A percentile compares a stretch with the other conserved stretches of the same genome.
Evolutionary conservation across 257 asterid species (phyloP).

Genomic region (Solanum dulcamara): DNA sequence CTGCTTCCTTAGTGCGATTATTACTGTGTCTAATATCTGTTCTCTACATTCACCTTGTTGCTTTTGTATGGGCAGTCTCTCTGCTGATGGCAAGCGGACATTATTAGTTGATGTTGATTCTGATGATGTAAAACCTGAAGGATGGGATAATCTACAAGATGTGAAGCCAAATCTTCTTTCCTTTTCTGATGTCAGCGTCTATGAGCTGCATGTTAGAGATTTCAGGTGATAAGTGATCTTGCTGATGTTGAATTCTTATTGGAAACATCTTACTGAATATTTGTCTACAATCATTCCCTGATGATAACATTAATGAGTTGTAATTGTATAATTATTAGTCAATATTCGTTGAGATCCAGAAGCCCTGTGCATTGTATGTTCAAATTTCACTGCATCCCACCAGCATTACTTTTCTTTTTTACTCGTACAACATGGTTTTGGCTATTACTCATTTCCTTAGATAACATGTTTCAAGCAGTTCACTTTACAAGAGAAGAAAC

Average conservation of each 20-base stretch:
- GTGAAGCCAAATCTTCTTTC: constrained; percentile 66
- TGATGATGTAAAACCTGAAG: constrained; percentile 69
- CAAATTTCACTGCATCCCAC: not conserved
- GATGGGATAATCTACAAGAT: constrained; percentile 65
- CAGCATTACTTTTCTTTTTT: not conserved
- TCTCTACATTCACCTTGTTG: not conserved
- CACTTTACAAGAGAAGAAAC: not conserved
- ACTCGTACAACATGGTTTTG: not conserved
- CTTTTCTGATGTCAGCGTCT: constrained; percentile 74
- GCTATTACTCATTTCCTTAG: not conserved
- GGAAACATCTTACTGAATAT: not conserved
- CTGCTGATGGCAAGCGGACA: constrained; percentile 69
- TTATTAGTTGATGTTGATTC: constrained; percentile 62
- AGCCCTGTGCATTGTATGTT: not conserved
- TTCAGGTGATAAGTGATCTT: constrained; percentile 53
- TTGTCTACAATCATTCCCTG: not conserved
- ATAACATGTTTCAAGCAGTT: not conserved
- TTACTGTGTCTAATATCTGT: not conserved
- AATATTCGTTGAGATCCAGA: not conserved
- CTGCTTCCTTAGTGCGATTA: not conserved
- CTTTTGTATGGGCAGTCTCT: constrained; percentile 45
- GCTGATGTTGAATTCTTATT: not conserved
- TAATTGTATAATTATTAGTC: not conserved
- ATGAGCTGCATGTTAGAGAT: constrained; percentile 93
- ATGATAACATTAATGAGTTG: not conserved